Conservation (phyloP, 257 asterid genomes). For the Scutellaria galericulata region DNA sequence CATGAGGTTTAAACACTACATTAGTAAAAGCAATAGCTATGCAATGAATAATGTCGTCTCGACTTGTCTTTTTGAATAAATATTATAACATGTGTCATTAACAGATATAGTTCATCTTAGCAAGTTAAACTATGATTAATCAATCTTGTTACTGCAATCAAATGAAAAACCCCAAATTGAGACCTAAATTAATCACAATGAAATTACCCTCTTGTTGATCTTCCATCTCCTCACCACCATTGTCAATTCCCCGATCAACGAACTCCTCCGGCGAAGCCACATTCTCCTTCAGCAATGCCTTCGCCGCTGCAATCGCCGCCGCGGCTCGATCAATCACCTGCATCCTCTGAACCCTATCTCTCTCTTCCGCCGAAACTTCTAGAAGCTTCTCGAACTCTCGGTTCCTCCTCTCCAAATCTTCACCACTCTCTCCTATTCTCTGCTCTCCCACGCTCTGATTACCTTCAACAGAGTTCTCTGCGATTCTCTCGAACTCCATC, state of each 20-base stretch:
- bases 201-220: slow-evolving; percentile 54
- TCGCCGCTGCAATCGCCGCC: slow-evolving; percentile 93
- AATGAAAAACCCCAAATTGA: slow-evolving; percentile 3
- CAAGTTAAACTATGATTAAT: background rate
- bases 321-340: slow-evolving; percentile 98
- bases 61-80: background rate
- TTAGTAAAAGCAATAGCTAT: background rate
- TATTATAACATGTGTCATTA: background rate
- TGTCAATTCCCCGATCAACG: slow-evolving; percentile 31
- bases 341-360: slow-evolving; percentile 82
- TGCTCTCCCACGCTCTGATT: slow-evolving; percentile 26
- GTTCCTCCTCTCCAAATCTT: slow-evolving; percentile 61
- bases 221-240: slow-evolving; percentile 26
- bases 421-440: slow-evolving; percentile 40
- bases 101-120: background rate
- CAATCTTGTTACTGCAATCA: background rate
- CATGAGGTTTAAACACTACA: background rate
- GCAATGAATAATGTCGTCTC: background rate
- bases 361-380: slow-evolving; percentile 67
- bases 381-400: slow-evolving; percentile 76
- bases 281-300: slow-evolving; percentile 69
- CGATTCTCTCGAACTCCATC: slow-evolving; percentile 61
- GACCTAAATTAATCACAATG: background rate
- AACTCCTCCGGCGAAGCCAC: slow-evolving; percentile 39
- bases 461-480: slow-evolving; percentile 36